Evolutionary conservation across 148 eudicot species (phyloP).

Genomic region (Rhododendron simsii): DNA sequence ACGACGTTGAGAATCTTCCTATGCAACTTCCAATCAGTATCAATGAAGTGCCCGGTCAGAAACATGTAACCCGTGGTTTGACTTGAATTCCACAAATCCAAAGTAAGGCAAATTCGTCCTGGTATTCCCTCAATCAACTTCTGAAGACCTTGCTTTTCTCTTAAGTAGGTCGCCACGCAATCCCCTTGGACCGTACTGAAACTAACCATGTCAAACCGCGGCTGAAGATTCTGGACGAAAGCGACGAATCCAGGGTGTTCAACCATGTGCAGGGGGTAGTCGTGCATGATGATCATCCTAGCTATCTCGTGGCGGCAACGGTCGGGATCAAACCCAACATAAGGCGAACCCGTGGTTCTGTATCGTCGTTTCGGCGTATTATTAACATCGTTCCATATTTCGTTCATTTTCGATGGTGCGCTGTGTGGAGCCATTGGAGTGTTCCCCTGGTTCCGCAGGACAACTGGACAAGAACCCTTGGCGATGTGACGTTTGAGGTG

Average conservation of each 20-base stretch:
- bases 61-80: slow-evolving; percentile 59
- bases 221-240: slow-evolving; percentile 58
- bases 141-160: slow-evolving; percentile 63
- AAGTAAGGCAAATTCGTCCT: slow-evolving; percentile 57
- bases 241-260: slow-evolving; percentile 63
- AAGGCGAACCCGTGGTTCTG: slow-evolving; percentile 32
- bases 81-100: slow-evolving; percentile 65
- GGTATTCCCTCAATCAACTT: slow-evolving; percentile 54
- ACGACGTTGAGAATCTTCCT: slow-evolving; percentile 70
- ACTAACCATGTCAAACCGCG: slow-evolving; percentile 60
- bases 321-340: slow-evolving; percentile 59
- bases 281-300: slow-evolving; percentile 71
- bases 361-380: slow-evolving; percentile 41
- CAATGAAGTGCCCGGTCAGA: slow-evolving; percentile 63
- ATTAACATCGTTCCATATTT: slow-evolving; percentile 16
- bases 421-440: slow-evolving; percentile 29
- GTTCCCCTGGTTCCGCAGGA: slow-evolving; percentile 43
- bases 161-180: slow-evolving; percentile 59
- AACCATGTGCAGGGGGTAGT: slow-evolving; percentile 71
- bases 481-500: slow-evolving; percentile 75
- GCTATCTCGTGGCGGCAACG: slow-evolving; percentile 65
- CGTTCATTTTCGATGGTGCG: slow-evolving; percentile 38
- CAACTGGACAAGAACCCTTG: slow-evolving; percentile 62
- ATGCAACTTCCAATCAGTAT: slow-evolving; percentile 70
- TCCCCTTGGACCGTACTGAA: slow-evolving; percentile 59